These are phyloP conservation scores for Escovopsis sp. DNA, from an alignment of 2,329 filamentous ascomycete species.

Conservation along the genomic window DNA sequence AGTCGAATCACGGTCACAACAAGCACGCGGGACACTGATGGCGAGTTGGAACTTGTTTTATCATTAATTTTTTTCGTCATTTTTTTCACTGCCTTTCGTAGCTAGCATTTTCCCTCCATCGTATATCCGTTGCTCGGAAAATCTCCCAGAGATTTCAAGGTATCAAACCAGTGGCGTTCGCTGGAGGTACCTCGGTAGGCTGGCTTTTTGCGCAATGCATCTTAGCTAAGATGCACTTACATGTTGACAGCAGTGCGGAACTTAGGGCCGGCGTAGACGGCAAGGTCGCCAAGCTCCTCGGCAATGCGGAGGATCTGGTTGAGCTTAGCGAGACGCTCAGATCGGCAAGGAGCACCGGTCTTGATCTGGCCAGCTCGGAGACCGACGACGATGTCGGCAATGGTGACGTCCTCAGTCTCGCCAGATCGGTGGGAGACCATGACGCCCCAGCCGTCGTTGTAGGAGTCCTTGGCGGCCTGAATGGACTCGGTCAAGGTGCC, in stretches of 20 bases:
- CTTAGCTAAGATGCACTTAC: constrained; percentile 31
- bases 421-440: constrained; percentile 99
- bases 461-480: constrained; percentile 97
- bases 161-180: too few relatives aligned
- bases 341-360: constrained; percentile 90
- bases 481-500: constrained; percentile 97
- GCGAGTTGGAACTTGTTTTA: too few relatives aligned
- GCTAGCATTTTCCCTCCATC: neutral
- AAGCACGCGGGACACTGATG: too few relatives aligned
- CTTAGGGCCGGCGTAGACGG: constrained; percentile 78
- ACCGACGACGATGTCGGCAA: constrained; percentile 94
- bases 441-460: constrained; percentile 90
- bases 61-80: neutral
- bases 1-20: too few relatives aligned
- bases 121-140: neutral
- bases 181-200: too few relatives aligned
- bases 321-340: constrained; percentile 97
- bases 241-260: constrained; percentile 87
- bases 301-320: constrained; percentile 99
- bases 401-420: constrained; percentile 99
- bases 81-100: neutral
- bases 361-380: constrained; percentile 97
- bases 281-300: constrained; percentile 90
- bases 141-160: too few relatives aligned
- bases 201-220: too few relatives aligned